Evolutionary conservation across 129 eudicot genomes (phyloP).

Genomic region (Tanacetum coccineum): DNA sequence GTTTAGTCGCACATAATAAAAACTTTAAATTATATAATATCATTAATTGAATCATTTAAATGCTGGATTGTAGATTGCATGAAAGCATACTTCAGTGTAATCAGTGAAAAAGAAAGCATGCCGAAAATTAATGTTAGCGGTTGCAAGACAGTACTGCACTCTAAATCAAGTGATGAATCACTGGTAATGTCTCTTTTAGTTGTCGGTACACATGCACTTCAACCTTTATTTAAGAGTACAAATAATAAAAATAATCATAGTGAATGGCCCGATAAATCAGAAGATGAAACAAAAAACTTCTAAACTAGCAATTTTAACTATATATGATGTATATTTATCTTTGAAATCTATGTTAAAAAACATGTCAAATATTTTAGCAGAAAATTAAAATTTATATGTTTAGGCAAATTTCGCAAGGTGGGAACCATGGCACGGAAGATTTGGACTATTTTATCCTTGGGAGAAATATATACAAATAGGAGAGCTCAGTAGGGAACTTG

Average conservation of each 20-base stretch:
- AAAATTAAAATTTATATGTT: constrained; percentile 11
- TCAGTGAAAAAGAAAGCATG: constrained; percentile 45
- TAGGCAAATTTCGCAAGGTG: constrained; percentile 82
- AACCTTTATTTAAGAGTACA: no score
- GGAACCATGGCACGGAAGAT: constrained; percentile 98
- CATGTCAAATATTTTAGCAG: no score
- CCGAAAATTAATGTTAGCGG: constrained; percentile 27
- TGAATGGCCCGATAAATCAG: neutral
- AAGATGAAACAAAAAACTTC: neutral
- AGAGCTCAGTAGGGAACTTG: constrained; percentile 67
- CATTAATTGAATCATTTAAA: neutral
- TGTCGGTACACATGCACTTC: constrained; percentile 8
- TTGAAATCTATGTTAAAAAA: neutral
- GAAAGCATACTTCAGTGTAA: constrained; percentile 52
- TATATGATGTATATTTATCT: neutral
- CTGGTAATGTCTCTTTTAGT: constrained; percentile 47
- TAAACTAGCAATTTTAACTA: neutral
- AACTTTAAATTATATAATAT: neutral
- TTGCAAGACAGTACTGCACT: constrained; percentile 63
- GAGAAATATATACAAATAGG: constrained; percentile 64
- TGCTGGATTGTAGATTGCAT: constrained; percentile 52
- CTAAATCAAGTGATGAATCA: constrained; percentile 76
- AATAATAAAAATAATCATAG: no score
- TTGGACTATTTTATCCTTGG: constrained; percentile 78
- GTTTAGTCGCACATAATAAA: neutral